A percentile compares a stretch with the other conserved stretches of the same genome.
phyloP scores from a whole-genome alignment of 2,329 filamentous ascomycete genomes.

The Penicillium sp. region DNA sequence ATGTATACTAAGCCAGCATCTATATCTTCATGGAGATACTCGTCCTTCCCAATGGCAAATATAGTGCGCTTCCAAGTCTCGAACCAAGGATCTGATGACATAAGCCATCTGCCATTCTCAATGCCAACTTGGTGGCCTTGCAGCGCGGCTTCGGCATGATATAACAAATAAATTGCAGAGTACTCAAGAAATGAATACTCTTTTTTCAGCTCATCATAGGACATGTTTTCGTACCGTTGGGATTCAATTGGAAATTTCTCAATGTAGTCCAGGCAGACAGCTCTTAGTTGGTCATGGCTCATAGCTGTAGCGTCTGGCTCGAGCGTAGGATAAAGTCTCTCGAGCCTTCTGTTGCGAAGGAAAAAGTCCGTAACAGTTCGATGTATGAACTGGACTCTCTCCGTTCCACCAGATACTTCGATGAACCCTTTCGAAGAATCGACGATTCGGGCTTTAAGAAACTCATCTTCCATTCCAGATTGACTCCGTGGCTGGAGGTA shows the following conservation, averaged over 20 bases:
- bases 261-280: constrained; percentile 24
- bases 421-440: not conserved
- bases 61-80: not conserved
- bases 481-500: not conserved
- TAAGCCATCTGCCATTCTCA: not conserved
- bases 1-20: not conserved
- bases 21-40: not conserved
- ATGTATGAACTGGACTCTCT: not conserved
- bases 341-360: not conserved
- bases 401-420: not conserved
- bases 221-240: not conserved
- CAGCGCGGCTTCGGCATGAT: not conserved
- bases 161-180: not conserved
- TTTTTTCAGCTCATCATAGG: too few species aligned
- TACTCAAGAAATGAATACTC: not conserved
- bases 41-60: not conserved
- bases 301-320: not conserved
- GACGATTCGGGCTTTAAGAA: not conserved
- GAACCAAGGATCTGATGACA: not conserved
- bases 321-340: not conserved
- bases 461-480: not conserved
- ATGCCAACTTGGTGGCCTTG: not conserved
- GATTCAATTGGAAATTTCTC: not conserved
- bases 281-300: constrained; percentile 11
- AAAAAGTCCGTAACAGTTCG: not conserved